Percentiles rank a stretch among this genome's conserved stretches.
These are phyloP conservation scores for Botrytis byssoidea DNA, from an alignment of 2,329 filamentous ascomycete species.

Conservation along the genomic window DNA sequence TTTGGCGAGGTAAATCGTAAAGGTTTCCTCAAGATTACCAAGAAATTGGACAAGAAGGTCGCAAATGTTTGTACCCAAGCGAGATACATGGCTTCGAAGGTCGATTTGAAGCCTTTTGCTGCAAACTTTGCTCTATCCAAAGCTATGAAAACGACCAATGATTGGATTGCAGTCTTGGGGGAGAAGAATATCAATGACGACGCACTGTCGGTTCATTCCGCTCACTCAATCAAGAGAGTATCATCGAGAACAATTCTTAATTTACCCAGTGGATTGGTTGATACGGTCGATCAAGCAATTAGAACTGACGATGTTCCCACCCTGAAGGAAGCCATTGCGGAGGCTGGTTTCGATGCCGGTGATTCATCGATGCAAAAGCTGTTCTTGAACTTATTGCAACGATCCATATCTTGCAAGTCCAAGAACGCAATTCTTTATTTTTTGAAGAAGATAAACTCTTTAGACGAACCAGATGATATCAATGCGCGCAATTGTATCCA, in stretches of 20 bases:
- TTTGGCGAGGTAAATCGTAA: conserved; percentile 95
- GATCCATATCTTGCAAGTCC: conserved; percentile 69
- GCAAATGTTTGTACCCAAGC: conserved; percentile 73
- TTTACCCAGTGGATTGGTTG: conserved; percentile 65
- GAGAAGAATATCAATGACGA: conserved; percentile 78
- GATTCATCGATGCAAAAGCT: conserved; percentile 60
- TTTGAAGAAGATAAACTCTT: conserved; percentile 63
- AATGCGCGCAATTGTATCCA: conserved; percentile 94
- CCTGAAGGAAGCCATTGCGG: conserved; percentile 56
- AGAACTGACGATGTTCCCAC: conserved; percentile 62
- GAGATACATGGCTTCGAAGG: conserved; percentile 84
- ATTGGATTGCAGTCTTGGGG: conserved; percentile 81
- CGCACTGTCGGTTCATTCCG: conserved; percentile 65
- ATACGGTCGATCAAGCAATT: conserved; percentile 70
- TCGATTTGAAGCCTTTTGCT: conserved; percentile 84
- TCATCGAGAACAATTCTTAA: conserved; percentile 74
- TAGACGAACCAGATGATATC: conserved; percentile 88
- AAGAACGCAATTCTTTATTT: conserved; percentile 70
- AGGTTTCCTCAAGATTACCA: conserved; percentile 97
- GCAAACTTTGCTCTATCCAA: conserved; percentile 62
- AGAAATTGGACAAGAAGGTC: conserved; percentile 97
- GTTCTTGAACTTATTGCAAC: conserved; percentile 77
- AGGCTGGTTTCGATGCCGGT: conserved; percentile 54
- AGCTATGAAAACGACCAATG: conserved; percentile 72
- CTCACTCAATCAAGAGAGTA: conserved; percentile 70